Conservation (phyloP, 108 stramenopile genomes). For the Aurantiochytrium sp. region DNA sequence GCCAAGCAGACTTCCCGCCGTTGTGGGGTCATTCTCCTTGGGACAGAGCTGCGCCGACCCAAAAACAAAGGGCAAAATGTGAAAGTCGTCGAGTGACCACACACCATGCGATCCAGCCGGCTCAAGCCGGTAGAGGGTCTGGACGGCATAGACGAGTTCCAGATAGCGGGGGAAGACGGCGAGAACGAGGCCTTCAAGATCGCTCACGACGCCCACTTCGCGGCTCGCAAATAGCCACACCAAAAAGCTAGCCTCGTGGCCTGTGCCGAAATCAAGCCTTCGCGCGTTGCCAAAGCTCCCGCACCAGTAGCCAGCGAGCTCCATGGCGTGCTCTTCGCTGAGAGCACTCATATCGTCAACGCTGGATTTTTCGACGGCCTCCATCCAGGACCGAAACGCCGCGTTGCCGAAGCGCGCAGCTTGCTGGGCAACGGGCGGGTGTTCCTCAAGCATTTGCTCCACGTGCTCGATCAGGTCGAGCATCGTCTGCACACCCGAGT, state of each 20-base stretch:
- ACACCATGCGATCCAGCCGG: conserved; percentile 55
- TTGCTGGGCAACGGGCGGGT: neutral
- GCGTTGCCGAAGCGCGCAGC: neutral
- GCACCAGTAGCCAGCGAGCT: conserved; percentile 38
- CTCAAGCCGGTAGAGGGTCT: conserved; percentile 42
- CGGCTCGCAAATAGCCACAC: neutral
- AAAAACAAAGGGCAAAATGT: conserved; percentile 51
- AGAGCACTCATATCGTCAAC: neutral
- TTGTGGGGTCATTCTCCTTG: neutral
- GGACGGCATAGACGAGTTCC: neutral
- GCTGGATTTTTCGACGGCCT: neutral
- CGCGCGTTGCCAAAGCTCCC: conserved; percentile 38
- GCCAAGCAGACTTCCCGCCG: neutral
- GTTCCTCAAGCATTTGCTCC: neutral
- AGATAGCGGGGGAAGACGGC: conserved; percentile 14
- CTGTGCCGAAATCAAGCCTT: conserved; percentile 60
- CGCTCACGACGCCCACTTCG: neutral
- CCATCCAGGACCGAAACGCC: neutral
- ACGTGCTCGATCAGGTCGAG: neutral
- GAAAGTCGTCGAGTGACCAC: conserved; percentile 58
- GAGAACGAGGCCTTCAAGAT: neutral
- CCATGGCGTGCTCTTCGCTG: neutral
- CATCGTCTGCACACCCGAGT: neutral
- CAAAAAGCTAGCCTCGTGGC: conserved; percentile 51
- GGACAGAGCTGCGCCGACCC: conserved; percentile 44